Evolutionary conservation across 768 basidiomycete genomes (phyloP).

Genomic region (Panellus pusillus): DNA sequence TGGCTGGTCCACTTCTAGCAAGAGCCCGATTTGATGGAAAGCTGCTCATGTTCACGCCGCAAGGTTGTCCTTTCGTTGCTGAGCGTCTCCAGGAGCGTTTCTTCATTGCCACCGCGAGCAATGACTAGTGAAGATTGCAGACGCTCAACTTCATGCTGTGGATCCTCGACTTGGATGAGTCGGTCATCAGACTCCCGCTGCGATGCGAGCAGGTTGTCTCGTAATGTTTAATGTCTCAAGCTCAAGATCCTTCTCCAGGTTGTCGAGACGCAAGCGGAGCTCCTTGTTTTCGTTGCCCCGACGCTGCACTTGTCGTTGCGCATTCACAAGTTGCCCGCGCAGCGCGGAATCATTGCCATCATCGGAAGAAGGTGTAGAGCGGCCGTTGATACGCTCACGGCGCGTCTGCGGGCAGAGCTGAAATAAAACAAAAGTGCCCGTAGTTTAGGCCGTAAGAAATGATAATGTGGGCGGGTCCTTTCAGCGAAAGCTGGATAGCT

Average conservation of each 20-base stretch:
- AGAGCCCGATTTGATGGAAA: slow-evolving; percentile 88
- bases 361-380: slow-evolving; percentile 75
- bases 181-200: slow-evolving; percentile 82
- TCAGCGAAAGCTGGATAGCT: too few relatives aligned
- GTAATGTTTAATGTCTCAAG: too few relatives aligned
- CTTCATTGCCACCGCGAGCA: slow-evolving; percentile 74
- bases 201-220: slow-evolving; percentile 66
- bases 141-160: slow-evolving; percentile 77
- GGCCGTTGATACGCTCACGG: too few relatives aligned
- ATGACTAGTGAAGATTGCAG: slow-evolving; percentile 71
- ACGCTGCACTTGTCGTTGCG: slow-evolving; percentile 74
- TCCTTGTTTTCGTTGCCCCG: slow-evolving; percentile 76
- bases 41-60: slow-evolving; percentile 82
- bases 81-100: slow-evolving; percentile 78
- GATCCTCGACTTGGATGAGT: slow-evolving; percentile 70
- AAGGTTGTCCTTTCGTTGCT: slow-evolving; percentile 78
- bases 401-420: too few relatives aligned
- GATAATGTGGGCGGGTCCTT: too few relatives aligned
- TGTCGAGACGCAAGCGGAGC: slow-evolving; percentile 67
- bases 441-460: too few relatives aligned
- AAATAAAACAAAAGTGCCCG: too few relatives aligned
- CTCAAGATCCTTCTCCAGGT: slow-evolving; percentile 76
- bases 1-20: slow-evolving; percentile 84
- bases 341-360: slow-evolving; percentile 59
- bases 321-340: slow-evolving; percentile 71